These are phyloP conservation scores for Athelia psychrophila DNA, from an alignment of 1,284 basidiomycete species.

Conservation along the genomic window DNA sequence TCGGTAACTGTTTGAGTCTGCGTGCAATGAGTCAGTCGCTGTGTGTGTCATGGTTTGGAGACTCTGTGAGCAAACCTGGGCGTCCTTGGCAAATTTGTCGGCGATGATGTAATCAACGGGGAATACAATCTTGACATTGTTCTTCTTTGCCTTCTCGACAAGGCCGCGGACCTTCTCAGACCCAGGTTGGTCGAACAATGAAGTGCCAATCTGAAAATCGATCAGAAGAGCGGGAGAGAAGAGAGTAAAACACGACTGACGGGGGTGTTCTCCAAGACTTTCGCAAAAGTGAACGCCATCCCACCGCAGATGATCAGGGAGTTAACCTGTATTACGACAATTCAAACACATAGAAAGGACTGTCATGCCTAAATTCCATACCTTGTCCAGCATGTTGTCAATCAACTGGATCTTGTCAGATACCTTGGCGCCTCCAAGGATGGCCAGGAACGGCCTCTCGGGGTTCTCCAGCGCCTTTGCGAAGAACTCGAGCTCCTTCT, in stretches of 20 bases:
- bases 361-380: constrained; percentile 21
- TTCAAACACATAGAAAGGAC: constrained; percentile 3
- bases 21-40: constrained; percentile 2
- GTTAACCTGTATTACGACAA: constrained; percentile 64
- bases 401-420: constrained; percentile 99
- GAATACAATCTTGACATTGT: constrained; percentile 94
- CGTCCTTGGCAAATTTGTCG: constrained; percentile 95
- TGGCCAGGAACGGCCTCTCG: constrained; percentile 95
- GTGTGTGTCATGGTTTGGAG: not conserved
- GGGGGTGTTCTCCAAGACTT: constrained; percentile 80
- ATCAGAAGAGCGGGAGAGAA: not conserved
- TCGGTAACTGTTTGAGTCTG: constrained; percentile 80
- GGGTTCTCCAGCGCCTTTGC: constrained; percentile 96
- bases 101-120: constrained; percentile 94
- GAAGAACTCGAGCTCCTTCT: constrained; percentile 99
- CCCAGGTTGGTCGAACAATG: constrained; percentile 91
- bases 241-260: constrained; percentile 36
- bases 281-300: constrained; percentile 99
- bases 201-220: constrained; percentile 78
- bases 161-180: constrained; percentile 85
- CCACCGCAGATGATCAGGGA: constrained; percentile 97
- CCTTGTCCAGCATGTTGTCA: constrained; percentile 99
- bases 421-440: constrained; percentile 98
- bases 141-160: constrained; percentile 91
- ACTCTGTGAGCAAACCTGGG: constrained; percentile 48